Evolutionary conservation across 116 monocot species (phyloP).

Genomic region (Thalassia testudinum): DNA sequence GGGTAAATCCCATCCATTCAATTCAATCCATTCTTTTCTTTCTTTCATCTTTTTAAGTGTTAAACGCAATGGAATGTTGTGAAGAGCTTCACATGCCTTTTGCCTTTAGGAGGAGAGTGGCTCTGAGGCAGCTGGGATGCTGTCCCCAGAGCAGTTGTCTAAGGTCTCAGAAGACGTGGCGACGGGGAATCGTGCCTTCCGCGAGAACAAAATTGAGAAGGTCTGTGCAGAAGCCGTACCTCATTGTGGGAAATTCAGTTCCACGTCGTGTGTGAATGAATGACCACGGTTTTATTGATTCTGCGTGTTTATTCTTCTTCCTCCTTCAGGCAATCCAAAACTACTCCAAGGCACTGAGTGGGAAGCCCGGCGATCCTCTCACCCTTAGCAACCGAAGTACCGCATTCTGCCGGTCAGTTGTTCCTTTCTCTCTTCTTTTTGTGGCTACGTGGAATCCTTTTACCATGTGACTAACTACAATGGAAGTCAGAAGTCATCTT

Average conservation of each 20-base stretch:
- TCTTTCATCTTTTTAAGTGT: background rate
- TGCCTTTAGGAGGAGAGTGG: background rate
- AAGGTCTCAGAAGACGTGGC: conserved; percentile 41
- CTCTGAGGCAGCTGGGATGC: conserved; percentile 8
- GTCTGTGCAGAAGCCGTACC: conserved; percentile 6
- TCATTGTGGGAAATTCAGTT: background rate
- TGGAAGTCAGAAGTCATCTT: background rate
- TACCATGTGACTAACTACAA: background rate
- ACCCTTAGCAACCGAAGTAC: conserved; percentile 71
- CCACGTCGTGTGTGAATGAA: background rate
- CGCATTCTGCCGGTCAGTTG: conserved; percentile 49
- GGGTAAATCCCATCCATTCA: conserved; percentile 8
- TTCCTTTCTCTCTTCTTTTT: background rate
- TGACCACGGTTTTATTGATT: background rate
- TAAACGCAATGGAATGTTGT: too few relatives aligned
- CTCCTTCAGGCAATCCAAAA: conserved; percentile 48
- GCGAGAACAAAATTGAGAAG: conserved; percentile 40
- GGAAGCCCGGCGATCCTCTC: conserved; percentile 60
- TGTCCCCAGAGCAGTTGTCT: conserved; percentile 7
- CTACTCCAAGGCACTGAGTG: conserved; percentile 69
- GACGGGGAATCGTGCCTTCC: conserved; percentile 42
- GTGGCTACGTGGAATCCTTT: background rate
- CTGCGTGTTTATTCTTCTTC: background rate
- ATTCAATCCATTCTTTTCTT: too few relatives aligned
- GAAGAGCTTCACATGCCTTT: background rate